These are phyloP conservation scores for Sphagnum magellanicum DNA, from an alignment of 228 moss, liverwort and hornwort genomes.

Conservation along the genomic window DNA sequence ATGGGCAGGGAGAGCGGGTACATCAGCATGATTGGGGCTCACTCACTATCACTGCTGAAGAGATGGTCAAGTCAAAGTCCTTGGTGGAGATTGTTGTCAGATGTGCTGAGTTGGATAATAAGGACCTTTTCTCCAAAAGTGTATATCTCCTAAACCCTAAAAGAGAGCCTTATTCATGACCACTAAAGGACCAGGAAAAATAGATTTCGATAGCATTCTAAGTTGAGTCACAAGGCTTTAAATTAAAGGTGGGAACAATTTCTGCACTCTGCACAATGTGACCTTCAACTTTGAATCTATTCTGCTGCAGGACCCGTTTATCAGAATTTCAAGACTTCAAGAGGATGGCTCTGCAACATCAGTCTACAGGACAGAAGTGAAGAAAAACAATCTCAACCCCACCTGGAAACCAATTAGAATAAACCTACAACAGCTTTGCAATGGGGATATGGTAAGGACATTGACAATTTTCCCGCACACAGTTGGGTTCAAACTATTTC, in stretches of 20 bases:
- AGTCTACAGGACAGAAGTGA: conserved; percentile 68
- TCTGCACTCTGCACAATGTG: too few species aligned
- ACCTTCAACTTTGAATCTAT: too few species aligned
- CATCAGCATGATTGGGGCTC: conserved; percentile 43
- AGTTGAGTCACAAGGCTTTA: not conserved
- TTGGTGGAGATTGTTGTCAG: conserved; percentile 42
- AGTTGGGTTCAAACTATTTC: not conserved
- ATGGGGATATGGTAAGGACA: conserved; percentile 48
- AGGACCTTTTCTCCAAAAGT: conserved; percentile 74
- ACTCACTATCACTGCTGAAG: conserved; percentile 70
- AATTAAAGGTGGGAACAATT: not conserved
- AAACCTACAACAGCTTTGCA: conserved; percentile 64
- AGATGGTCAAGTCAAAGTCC: conserved; percentile 39
- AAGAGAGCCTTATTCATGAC: too few species aligned
- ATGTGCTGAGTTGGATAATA: conserved; percentile 47
- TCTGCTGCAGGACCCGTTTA: conserved; percentile 47
- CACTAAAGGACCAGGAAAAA: too few species aligned
- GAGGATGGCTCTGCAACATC: conserved; percentile 45
- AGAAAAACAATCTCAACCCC: conserved; percentile 59
- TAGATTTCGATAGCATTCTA: not conserved
- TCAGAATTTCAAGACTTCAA: conserved; percentile 61
- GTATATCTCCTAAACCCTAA: conserved; percentile 11
- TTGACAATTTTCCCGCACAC: not conserved
- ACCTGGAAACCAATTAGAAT: conserved; percentile 53
- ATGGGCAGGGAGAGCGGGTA: conserved; percentile 19